These are phyloP conservation scores for Annulohypoxylon bovei DNA, from an alignment of 495 filamentous ascomycete genomes.

Conservation along the genomic window DNA sequence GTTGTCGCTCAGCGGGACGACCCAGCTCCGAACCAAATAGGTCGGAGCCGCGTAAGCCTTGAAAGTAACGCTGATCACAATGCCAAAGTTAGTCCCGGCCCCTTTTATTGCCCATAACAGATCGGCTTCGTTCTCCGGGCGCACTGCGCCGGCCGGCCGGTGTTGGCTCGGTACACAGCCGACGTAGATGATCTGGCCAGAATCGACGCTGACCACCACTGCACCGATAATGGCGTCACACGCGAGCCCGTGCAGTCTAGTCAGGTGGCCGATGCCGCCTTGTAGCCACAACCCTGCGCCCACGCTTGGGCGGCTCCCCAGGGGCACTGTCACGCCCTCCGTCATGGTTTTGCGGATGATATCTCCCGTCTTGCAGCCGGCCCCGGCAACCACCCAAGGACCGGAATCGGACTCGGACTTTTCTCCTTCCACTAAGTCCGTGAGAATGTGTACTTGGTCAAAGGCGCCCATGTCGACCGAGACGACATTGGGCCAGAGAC, in stretches of 20 bases:
- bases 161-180: slow-evolving; percentile 64
- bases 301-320: slow-evolving; percentile 69
- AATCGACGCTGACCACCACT: slow-evolving; percentile 65
- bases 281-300: slow-evolving; percentile 71
- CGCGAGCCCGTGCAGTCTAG: slow-evolving; percentile 65
- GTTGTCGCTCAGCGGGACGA: slow-evolving; percentile 56
- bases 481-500: slow-evolving; percentile 64
- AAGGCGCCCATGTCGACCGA: slow-evolving; percentile 68
- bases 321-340: slow-evolving; percentile 64
- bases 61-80: slow-evolving; percentile 69
- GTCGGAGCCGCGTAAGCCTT: slow-evolving; percentile 57
- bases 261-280: slow-evolving; percentile 71
- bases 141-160: slow-evolving; percentile 57
- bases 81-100: slow-evolving; percentile 70
- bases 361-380: slow-evolving; percentile 66
- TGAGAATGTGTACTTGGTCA: slow-evolving; percentile 60
- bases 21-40: slow-evolving; percentile 61
- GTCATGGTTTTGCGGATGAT: slow-evolving; percentile 63
- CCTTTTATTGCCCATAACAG: slow-evolving; percentile 71
- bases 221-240: slow-evolving; percentile 70
- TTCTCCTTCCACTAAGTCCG: background rate
- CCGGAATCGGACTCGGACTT: background rate
- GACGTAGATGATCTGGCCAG: slow-evolving; percentile 59
- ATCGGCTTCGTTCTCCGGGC: slow-evolving; percentile 61
- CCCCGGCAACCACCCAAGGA: slow-evolving; percentile 9